phyloP scores from a whole-genome alignment of 1,139 yeast genomes.

The Pichia sp. region DNA sequence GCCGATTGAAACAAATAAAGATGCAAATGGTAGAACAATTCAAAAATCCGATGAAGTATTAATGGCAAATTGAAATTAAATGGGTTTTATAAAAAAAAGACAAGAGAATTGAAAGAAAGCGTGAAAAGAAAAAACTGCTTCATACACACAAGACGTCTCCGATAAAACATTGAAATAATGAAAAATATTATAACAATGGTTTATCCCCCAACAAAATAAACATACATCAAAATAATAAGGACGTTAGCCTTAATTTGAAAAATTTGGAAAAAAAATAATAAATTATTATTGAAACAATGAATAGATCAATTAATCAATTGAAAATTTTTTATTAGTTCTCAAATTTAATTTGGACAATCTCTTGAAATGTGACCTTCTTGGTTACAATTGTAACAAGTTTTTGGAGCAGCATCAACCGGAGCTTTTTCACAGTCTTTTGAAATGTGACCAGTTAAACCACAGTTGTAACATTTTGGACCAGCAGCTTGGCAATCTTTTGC shows the following conservation, averaged over 20 bases:
- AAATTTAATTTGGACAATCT: slow-evolving; percentile 44
- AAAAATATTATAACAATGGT: background rate
- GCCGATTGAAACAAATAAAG: too few relatives aligned
- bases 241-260: too few relatives aligned
- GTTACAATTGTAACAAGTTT: slow-evolving; percentile 76
- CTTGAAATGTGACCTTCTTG: slow-evolving; percentile 54
- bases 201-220: background rate
- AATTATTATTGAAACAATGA: too few relatives aligned
- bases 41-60: background rate
- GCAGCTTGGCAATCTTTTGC: slow-evolving; percentile 86
- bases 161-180: background rate
- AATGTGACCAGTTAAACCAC: slow-evolving; percentile 86
- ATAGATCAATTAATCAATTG: too few relatives aligned
- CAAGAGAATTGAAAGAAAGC: slow-evolving; percentile 12
- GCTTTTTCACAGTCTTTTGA: slow-evolving; percentile 66
- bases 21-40: background rate
- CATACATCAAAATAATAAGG: background rate
- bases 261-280: too few relatives aligned
- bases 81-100: slow-evolving; percentile 3
- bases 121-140: slow-evolving; percentile 8
- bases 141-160: slow-evolving; percentile 10
- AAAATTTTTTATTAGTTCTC: too few relatives aligned
- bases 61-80: slow-evolving; percentile 1
- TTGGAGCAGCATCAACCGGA: slow-evolving; percentile 37
- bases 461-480: slow-evolving; percentile 78